phyloP scores from a whole-genome alignment of 2,329 filamentous ascomycete genomes.

The Cryphonectria radicalis region DNA sequence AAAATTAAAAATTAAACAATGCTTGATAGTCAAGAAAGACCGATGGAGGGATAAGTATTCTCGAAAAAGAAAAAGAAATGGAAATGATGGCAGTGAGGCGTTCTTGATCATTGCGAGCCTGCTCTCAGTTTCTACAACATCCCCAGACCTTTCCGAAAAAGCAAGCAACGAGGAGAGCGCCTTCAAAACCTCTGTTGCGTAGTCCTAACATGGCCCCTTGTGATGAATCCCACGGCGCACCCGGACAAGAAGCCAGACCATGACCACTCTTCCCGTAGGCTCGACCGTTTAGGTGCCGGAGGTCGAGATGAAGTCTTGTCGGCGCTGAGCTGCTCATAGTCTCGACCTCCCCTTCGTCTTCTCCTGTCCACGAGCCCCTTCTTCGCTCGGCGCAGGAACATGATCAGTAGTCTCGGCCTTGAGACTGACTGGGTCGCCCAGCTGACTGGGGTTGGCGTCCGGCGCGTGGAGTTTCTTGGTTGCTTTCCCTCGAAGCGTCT shows the following conservation, averaged over 20 bases:
- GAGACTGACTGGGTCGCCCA: slow-evolving; percentile 28
- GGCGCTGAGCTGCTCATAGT: slow-evolving; percentile 15
- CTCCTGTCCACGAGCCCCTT: slow-evolving; percentile 10
- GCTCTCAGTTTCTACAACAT: neutral
- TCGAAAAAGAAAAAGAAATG: too few species aligned
- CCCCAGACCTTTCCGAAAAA: neutral
- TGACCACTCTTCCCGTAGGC: neutral
- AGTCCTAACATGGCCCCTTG: slow-evolving; percentile 22
- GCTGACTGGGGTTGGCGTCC: slow-evolving; percentile 26
- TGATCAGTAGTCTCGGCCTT: slow-evolving; percentile 25
- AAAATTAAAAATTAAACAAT: neutral
- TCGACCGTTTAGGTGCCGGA: neutral
- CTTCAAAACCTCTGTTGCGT: slow-evolving; percentile 15
- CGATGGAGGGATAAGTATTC: too few species aligned
- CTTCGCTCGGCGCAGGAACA: slow-evolving; percentile 26
- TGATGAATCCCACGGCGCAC: slow-evolving; percentile 21
- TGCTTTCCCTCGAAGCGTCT: slow-evolving; percentile 27
- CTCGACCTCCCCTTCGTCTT: slow-evolving; percentile 7
- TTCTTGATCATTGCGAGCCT: neutral
- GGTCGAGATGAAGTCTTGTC: slow-evolving; percentile 7
- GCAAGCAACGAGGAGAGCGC: neutral
- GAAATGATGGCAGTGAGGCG: neutral
- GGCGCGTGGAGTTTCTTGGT: slow-evolving; percentile 25
- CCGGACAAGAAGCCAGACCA: slow-evolving; percentile 25
- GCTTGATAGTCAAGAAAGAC: neutral